Evolutionary conservation across 2,329 filamentous ascomycete species (phyloP).

Genomic region (Cadophora malorum): DNA sequence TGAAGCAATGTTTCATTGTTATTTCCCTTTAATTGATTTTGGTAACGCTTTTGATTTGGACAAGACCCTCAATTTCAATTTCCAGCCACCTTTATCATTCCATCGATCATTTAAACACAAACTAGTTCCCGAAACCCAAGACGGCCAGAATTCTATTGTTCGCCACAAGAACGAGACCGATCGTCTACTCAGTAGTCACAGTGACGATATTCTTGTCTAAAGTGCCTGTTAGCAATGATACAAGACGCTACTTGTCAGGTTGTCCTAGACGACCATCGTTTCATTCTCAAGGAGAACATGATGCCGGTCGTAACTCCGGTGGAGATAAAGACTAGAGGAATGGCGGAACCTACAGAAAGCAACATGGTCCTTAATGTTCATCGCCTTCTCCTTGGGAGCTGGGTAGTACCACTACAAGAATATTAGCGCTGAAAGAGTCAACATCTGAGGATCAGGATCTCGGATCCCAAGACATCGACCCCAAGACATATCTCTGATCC

Average conservation of each 20-base stretch:
- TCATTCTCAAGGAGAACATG: background rate
- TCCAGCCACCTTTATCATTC: background rate
- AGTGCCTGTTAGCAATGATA: background rate
- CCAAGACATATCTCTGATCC: no score
- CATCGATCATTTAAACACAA: background rate
- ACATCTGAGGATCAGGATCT: no score
- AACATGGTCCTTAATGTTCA: slow-evolving; percentile 52
- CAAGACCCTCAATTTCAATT: background rate
- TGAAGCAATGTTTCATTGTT: no score
- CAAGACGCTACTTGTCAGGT: no score
- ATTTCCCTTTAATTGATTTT: background rate
- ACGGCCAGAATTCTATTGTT: background rate
- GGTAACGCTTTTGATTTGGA: background rate
- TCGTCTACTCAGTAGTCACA: slow-evolving; percentile 35
- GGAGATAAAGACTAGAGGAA: background rate
- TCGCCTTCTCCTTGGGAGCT: slow-evolving; percentile 49
- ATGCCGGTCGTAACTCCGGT: no score
- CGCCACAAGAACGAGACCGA: background rate
- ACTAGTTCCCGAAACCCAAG: no score
- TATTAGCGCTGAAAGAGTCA: no score
- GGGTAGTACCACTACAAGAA: slow-evolving; percentile 58
- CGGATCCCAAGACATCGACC: no score
- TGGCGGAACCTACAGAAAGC: slow-evolving; percentile 52
- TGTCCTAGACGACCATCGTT: no score
- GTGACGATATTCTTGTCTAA: slow-evolving; percentile 40